phyloP scores from a whole-genome alignment of 1,284 basidiomycete genomes.

The Moesziomyces antarcticus region DNA sequence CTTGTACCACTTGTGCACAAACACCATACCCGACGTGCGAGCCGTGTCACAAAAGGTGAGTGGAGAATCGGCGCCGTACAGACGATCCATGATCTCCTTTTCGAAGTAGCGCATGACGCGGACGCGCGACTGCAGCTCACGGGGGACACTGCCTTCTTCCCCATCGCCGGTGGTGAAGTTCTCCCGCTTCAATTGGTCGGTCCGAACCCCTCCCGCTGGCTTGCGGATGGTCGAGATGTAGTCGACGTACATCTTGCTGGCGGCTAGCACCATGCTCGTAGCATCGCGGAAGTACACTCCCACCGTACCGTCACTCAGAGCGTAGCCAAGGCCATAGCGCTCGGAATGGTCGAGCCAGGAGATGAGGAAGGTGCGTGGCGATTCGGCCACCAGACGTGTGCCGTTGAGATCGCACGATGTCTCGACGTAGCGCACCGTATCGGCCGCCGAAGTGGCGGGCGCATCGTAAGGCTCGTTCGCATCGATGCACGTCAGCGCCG shows the following conservation, averaged over 20 bases:
- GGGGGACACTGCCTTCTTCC: constrained; percentile 16
- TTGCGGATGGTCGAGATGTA: constrained; percentile 55
- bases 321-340: constrained; percentile 98
- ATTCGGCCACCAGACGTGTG: constrained; percentile 71
- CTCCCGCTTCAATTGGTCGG: constrained; percentile 56
- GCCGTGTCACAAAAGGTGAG: constrained; percentile 86
- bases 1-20: constrained; percentile 92
- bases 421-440: constrained; percentile 23
- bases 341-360: constrained; percentile 99
- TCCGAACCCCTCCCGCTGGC: constrained; percentile 4
- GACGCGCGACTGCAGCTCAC: constrained; percentile 52
- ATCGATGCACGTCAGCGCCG: constrained; percentile 77
- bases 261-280: constrained; percentile 83
- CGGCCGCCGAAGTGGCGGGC: constrained; percentile 22
- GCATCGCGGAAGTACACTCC: constrained; percentile 97
- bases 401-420: constrained; percentile 61
- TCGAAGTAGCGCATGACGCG: constrained; percentile 64
- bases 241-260: constrained; percentile 77
- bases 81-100: constrained; percentile 64
- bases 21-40: constrained; percentile 84
- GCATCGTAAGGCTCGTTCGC: constrained; percentile 75
- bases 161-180: constrained; percentile 27
- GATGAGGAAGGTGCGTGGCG: constrained; percentile 88
- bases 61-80: constrained; percentile 73
- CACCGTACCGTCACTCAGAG: constrained; percentile 90